Percentiles rank a stretch among this genome's conserved stretches.
These are phyloP conservation scores for Penicillium rolfsii DNA, from an alignment of 2,329 filamentous ascomycete species.

Conservation along the genomic window DNA sequence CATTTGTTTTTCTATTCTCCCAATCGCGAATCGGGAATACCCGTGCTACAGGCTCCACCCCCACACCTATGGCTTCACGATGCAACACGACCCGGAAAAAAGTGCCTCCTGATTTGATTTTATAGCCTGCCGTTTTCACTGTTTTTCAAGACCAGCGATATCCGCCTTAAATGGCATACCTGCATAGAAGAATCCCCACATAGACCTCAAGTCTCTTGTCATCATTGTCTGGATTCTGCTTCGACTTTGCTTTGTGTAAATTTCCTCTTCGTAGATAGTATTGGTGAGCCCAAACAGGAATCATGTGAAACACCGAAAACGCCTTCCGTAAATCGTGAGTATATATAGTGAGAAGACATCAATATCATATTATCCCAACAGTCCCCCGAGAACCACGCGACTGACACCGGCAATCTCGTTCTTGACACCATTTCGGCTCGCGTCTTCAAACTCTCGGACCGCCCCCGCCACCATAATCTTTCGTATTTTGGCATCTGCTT, in stretches of 20 bases:
- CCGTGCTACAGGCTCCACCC: conserved; percentile 11
- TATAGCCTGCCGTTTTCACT: conserved; percentile 10
- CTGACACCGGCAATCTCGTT: conserved; percentile 82
- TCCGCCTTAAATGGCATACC: conserved; percentile 14
- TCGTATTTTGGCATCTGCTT: conserved; percentile 81
- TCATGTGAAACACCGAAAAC: conserved; percentile 4
- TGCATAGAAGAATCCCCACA: conserved; percentile 20
- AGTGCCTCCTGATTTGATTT: conserved; percentile 21
- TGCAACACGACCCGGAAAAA: conserved; percentile 11
- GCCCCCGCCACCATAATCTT: conserved; percentile 88
- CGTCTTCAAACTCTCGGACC: conserved; percentile 91
- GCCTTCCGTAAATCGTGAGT: conserved; percentile 13
- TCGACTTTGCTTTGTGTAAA: background rate
- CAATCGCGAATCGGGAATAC: background rate
- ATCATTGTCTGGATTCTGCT: background rate
- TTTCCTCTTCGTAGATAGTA: background rate
- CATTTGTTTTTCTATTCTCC: conserved; percentile 5
- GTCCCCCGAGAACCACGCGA: conserved; percentile 83
- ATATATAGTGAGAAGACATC: background rate
- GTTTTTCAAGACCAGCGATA: conserved; percentile 14
- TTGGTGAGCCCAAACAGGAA: background rate
- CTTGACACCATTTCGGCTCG: conserved; percentile 73
- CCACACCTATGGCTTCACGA: conserved; percentile 7
- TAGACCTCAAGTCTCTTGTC: conserved; percentile 12
- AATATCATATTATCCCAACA: conserved; percentile 58